A percentile compares a stretch with the other conserved stretches of the same genome.
These are phyloP conservation scores for Magnolia officinalis DNA, from an alignment of 164 flowering plant genomes.

Conservation along the genomic window DNA sequence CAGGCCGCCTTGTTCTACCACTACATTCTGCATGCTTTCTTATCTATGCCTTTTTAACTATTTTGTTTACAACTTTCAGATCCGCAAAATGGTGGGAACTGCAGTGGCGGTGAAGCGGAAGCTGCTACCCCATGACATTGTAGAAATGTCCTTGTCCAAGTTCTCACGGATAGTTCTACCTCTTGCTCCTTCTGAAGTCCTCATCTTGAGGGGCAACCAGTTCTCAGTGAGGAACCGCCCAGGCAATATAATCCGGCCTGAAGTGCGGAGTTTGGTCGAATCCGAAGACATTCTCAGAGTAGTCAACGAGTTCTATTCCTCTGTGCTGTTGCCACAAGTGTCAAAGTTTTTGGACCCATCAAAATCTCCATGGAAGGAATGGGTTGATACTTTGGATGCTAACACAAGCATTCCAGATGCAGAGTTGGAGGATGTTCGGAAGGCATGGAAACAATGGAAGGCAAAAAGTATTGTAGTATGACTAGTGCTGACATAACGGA, in stretches of 20 bases:
- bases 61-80: conserved; percentile 34
- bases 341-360: conserved; percentile 63
- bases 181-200: conserved; percentile 85
- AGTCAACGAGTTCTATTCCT: conserved; percentile 58
- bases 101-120: conserved; percentile 88
- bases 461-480: conserved; percentile 16
- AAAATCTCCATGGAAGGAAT: conserved; percentile 69
- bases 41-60: background rate
- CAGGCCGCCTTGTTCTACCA: background rate
- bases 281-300: conserved; percentile 53
- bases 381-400: conserved; percentile 65
- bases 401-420: conserved; percentile 58
- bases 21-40: background rate
- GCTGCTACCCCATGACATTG: conserved; percentile 65
- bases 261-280: conserved; percentile 51
- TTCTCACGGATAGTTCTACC: conserved; percentile 80
- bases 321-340: conserved; percentile 55
- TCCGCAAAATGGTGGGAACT: conserved; percentile 92
- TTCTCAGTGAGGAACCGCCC: conserved; percentile 43
- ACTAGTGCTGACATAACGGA: too few relatives aligned
- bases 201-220: conserved; percentile 62
- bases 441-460: conserved; percentile 66
- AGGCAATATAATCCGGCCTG: conserved; percentile 45
- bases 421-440: conserved; percentile 66
- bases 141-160: conserved; percentile 65